A percentile compares a stretch with the other conserved stretches of the same genome.
Conservation (phyloP, 2,329 filamentous ascomycete species). For the Achaetomium macrosporum region DNA sequence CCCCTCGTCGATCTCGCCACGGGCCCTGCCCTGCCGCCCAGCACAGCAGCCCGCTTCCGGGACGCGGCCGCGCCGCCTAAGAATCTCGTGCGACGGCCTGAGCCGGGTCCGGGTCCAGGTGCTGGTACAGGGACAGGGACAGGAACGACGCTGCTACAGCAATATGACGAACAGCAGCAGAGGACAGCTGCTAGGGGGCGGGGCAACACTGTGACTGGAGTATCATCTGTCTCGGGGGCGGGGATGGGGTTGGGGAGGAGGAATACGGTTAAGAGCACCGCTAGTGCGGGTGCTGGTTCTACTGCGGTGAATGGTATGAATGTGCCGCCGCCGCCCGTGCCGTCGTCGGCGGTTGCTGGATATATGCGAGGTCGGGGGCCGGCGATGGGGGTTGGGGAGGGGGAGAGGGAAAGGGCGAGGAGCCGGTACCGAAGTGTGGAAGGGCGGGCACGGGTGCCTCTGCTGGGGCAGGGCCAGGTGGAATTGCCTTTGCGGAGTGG, state of each 20-base stretch:
- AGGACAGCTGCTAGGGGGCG: not conserved
- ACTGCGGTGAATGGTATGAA: not conserved
- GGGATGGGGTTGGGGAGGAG: constrained; percentile 1
- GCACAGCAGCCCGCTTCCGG: not conserved
- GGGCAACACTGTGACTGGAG: not conserved
- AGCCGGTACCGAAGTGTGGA: constrained; percentile 3
- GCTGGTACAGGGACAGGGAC: not conserved
- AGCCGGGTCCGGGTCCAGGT: not conserved
- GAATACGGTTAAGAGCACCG: constrained; percentile 13
- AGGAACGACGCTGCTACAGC: constrained; percentile 3
- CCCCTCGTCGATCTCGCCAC: constrained; percentile 24
- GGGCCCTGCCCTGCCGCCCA: constrained; percentile 8
- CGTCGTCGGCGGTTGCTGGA: not conserved
- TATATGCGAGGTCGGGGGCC: constrained; percentile 2
- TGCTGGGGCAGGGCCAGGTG: not conserved
- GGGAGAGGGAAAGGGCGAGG: constrained; percentile 2
- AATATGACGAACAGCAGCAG: constrained; percentile 6
- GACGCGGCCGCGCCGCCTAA: constrained; percentile 10
- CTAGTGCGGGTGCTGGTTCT: not conserved
- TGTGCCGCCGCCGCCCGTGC: not conserved
- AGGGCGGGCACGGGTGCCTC: not conserved
- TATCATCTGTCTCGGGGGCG: not conserved
- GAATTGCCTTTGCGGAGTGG: not conserved
- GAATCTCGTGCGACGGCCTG: constrained; percentile 11
- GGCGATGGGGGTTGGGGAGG: constrained; percentile 3